Conservation (phyloP, 2,329 filamentous ascomycete species). For the Pseudopithomyces maydicus region DNA sequence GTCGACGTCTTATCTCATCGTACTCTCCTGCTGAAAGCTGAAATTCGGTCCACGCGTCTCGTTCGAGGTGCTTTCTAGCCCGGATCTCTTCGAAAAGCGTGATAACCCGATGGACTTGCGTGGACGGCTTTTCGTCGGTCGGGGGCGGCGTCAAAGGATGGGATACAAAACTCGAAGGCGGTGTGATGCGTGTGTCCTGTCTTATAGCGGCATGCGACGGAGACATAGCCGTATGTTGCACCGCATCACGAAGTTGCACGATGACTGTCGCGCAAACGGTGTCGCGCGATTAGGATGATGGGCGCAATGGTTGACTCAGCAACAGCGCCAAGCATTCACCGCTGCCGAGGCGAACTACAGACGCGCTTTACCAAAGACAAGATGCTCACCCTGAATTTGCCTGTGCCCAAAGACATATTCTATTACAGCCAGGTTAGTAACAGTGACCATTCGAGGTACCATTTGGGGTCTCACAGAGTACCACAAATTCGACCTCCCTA, state of each 20-base stretch:
- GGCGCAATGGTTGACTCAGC: not conserved
- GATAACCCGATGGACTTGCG: not conserved
- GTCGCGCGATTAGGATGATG: not conserved
- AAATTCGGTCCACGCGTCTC: not conserved
- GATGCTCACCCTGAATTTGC: too few species aligned
- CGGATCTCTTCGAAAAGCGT: not conserved
- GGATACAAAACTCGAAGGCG: not conserved
- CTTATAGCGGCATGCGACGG: not conserved
- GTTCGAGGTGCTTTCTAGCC: not conserved
- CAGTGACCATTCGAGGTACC: too few species aligned
- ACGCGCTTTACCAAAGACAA: too few species aligned
- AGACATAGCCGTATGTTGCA: not conserved
- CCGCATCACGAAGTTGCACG: not conserved
- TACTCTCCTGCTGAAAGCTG: not conserved
- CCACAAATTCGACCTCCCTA: too few species aligned
- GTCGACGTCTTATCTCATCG: not conserved
- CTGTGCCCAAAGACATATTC: too few species aligned
- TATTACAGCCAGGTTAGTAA: too few species aligned
- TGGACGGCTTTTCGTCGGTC: not conserved
- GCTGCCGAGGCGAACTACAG: not conserved
- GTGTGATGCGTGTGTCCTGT: not conserved
- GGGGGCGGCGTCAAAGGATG: not conserved
- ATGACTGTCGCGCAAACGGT: not conserved
- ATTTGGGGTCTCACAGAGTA: too few species aligned
- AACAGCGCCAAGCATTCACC: not conserved